phyloP scores from a whole-genome alignment of 176 grass and related monocot genomes.

The Lolium multiflorum region DNA sequence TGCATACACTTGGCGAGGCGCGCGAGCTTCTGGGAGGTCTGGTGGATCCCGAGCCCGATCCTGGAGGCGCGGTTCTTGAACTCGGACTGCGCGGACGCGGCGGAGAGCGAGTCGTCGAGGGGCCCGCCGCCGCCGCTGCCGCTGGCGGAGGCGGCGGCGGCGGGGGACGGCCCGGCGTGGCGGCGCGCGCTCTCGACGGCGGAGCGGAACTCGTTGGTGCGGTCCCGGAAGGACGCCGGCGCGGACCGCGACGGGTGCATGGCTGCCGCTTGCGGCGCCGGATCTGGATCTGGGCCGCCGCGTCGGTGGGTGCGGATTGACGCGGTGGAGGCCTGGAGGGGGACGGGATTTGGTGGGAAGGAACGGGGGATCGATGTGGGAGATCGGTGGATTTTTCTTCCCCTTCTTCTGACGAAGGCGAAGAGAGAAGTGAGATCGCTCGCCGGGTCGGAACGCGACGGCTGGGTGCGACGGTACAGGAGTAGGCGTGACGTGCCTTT shows the following conservation, averaged over 20 bases:
- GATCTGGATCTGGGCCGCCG: constrained; percentile 56
- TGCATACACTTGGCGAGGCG: constrained; percentile 75
- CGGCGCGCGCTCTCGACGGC: constrained; percentile 77
- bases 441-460: not conserved
- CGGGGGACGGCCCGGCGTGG: constrained; percentile 38
- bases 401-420: not conserved
- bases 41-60: constrained; percentile 94
- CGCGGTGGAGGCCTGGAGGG: not conserved
- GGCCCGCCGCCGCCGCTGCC: constrained; percentile 33
- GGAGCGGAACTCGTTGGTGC: constrained; percentile 81
- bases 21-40: constrained; percentile 89
- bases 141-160: constrained; percentile 25
- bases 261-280: not conserved
- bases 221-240: constrained; percentile 87
- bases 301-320: constrained; percentile 19
- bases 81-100: constrained; percentile 69
- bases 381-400: not conserved
- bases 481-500: not conserved
- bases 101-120: constrained; percentile 50
- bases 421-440: not conserved
- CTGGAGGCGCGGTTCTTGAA: constrained; percentile 86
- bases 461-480: not conserved
- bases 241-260: constrained; percentile 67
- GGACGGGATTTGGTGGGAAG: constrained; percentile 24
- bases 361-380: constrained; percentile 25